Percentiles rank a stretch among this genome's conserved stretches.
Evolutionary conservation across 768 basidiomycete genomes (phyloP).

Genomic region (Zangia roseola): DNA sequence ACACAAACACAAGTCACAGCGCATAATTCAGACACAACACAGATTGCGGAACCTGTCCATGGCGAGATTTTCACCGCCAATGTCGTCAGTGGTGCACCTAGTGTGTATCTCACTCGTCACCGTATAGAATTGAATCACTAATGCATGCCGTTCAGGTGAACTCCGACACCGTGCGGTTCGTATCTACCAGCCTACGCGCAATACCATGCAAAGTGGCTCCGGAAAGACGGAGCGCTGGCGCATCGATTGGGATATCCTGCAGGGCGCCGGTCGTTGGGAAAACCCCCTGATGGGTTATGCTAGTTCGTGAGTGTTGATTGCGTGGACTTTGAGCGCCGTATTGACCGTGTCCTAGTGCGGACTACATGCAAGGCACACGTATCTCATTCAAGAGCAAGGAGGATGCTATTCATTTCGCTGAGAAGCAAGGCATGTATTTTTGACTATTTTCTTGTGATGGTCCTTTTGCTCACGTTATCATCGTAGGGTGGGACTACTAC

Average conservation of each 20-base stretch:
- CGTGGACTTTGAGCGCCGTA: background rate
- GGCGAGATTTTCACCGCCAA: constrained; percentile 74
- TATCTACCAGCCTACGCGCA: constrained; percentile 89
- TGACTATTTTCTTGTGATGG: background rate
- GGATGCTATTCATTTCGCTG: constrained; percentile 91
- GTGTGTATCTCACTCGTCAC: constrained; percentile 41
- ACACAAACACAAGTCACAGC: constrained; percentile 21
- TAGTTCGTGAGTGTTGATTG: constrained; percentile 68
- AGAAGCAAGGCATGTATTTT: constrained; percentile 79
- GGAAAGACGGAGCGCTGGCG: constrained; percentile 88
- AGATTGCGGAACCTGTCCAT: constrained; percentile 46
- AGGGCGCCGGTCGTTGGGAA: constrained; percentile 92
- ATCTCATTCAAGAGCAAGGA: constrained; percentile 82
- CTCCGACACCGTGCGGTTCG: constrained; percentile 85
- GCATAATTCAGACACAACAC: constrained; percentile 27
- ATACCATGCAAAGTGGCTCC: constrained; percentile 93
- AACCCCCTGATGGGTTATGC: constrained; percentile 98
- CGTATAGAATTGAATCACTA: background rate
- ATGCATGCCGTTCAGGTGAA: constrained; percentile 50
- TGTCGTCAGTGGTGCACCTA: constrained; percentile 80
- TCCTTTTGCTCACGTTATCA: background rate
- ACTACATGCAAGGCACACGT: constrained; percentile 93
- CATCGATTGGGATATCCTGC: constrained; percentile 92
- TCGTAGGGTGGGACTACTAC: constrained; percentile 89
- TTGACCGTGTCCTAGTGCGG: constrained; percentile 54